Evolutionary conservation across 2,329 filamentous ascomycete species (phyloP).

Genomic region (Ophiostoma ips): DNA sequence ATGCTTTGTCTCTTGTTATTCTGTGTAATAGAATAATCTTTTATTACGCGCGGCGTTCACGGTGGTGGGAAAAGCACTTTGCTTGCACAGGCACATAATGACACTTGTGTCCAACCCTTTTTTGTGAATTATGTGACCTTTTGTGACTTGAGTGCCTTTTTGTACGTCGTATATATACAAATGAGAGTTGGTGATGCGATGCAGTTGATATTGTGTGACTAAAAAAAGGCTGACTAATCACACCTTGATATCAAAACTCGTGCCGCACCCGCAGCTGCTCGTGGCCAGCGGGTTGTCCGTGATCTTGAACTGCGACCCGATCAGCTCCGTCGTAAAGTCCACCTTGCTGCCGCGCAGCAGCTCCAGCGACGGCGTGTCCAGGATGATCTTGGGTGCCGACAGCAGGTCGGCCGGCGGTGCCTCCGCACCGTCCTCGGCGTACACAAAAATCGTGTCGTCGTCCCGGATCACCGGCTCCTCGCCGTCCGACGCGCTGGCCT

Average conservation of each 20-base stretch:
- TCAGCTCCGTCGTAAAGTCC: slow-evolving; percentile 92
- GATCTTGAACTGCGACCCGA: slow-evolving; percentile 82
- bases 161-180: too few species aligned
- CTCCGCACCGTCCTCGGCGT: too few species aligned
- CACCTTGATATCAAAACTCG: slow-evolving; percentile 86
- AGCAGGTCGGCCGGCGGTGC: slow-evolving; percentile 25
- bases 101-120: too few species aligned
- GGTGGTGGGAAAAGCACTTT: slow-evolving; percentile 1
- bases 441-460: slow-evolving; percentile 82
- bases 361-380: slow-evolving; percentile 78
- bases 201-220: not conserved
- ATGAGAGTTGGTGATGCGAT: not conserved
- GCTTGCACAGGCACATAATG: slow-evolving; percentile 1
- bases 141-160: too few species aligned
- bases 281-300: slow-evolving; percentile 82
- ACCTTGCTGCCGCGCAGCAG: slow-evolving; percentile 86
- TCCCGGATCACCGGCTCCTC: slow-evolving; percentile 34
- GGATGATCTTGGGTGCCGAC: slow-evolving; percentile 58
- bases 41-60: not conserved
- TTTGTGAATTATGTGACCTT: not conserved
- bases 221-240: slow-evolving; percentile 18
- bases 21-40: not conserved
- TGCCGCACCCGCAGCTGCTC: slow-evolving; percentile 93
- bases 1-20: not conserved
- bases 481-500: slow-evolving; percentile 6